phyloP scores from a whole-genome alignment of 169 alveolate species.

The Amoebophrya sp. region DNA sequence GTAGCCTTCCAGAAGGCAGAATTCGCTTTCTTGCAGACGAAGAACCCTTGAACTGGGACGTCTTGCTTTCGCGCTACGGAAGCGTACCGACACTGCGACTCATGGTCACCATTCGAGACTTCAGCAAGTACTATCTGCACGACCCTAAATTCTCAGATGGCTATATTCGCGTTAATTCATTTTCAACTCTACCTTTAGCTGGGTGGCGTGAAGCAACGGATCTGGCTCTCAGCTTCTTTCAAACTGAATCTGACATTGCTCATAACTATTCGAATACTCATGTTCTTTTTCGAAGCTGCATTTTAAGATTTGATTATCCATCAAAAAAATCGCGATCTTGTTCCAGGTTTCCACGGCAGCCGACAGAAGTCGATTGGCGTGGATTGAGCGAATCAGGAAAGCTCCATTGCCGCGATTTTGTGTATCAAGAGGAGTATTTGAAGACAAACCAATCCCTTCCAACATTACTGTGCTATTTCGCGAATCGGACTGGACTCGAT shows the following conservation, averaged over 20 bases:
- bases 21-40: too few relatives aligned
- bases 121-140: not conserved
- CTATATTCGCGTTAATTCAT: too few relatives aligned
- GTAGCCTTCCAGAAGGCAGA: too few relatives aligned
- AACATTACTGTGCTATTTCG: not conserved
- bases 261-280: not conserved
- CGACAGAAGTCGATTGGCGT: not conserved
- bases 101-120: not conserved
- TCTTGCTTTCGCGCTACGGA: too few relatives aligned
- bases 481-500: conserved; percentile 1
- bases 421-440: not conserved
- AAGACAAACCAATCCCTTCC: not conserved
- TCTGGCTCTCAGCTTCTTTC: too few relatives aligned
- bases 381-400: not conserved
- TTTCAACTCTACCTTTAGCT: too few relatives aligned
- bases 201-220: too few relatives aligned
- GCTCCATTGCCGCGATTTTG: not conserved
- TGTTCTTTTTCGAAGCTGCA: not conserved
- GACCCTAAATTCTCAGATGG: too few relatives aligned
- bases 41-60: too few relatives aligned
- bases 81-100: not conserved
- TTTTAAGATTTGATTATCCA: not conserved
- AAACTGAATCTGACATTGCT: too few relatives aligned
- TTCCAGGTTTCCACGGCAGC: not conserved
- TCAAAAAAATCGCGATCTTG: not conserved